phyloP scores from a whole-genome alignment of 768 basidiomycete genomes.

The Leccinum uliginosum region DNA sequence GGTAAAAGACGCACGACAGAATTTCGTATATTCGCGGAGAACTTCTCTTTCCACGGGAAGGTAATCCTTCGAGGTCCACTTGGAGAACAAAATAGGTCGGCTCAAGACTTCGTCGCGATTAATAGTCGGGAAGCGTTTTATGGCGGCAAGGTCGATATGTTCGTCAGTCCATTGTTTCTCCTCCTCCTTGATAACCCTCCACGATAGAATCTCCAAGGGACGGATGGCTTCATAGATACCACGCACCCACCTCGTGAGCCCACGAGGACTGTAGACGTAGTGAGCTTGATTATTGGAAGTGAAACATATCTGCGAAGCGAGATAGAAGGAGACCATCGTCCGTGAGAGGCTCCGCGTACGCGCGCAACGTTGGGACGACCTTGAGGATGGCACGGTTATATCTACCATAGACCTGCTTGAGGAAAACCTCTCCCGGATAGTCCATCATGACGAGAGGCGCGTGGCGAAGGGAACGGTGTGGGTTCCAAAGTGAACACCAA shows the following conservation, averaged over 20 bases:
- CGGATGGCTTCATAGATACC: conserved; percentile 97
- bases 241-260: conserved; percentile 94
- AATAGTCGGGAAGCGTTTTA: conserved; percentile 92
- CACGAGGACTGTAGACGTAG: conserved; percentile 97
- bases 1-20: conserved; percentile 97
- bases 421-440: too few relatives aligned
- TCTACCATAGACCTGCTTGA: too few relatives aligned
- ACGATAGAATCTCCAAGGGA: conserved; percentile 89
- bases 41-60: conserved; percentile 91
- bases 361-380: too few relatives aligned
- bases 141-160: conserved; percentile 75
- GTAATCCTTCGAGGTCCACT: conserved; percentile 98
- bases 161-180: conserved; percentile 96
- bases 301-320: too few relatives aligned
- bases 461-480: too few relatives aligned
- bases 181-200: conserved; percentile 90
- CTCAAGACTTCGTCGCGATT: conserved; percentile 78
- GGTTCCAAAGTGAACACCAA: conserved; percentile 81
- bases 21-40: conserved; percentile 94
- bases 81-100: conserved; percentile 95
- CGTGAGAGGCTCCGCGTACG: too few relatives aligned
- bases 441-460: too few relatives aligned
- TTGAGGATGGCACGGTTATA: too few relatives aligned
- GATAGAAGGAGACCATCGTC: too few relatives aligned
- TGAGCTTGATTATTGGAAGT: too few relatives aligned